These are phyloP conservation scores for Ustilago lituana DNA, from an alignment of 1,284 basidiomycete species.

Conservation along the genomic window DNA sequence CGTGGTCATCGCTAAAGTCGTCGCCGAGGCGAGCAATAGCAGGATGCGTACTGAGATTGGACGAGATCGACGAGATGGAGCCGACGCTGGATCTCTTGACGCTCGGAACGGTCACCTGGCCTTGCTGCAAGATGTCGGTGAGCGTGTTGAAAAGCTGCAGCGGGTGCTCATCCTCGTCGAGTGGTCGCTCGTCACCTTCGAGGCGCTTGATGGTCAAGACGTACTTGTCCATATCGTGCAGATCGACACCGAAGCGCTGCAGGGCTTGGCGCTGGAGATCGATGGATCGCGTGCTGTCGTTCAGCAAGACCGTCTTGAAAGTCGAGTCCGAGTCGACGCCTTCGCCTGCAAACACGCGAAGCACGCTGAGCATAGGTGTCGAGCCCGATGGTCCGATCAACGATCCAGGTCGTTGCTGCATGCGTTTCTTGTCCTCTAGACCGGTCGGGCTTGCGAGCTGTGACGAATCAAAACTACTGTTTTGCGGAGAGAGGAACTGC, in stretches of 20 bases:
- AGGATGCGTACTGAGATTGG: conserved; percentile 89
- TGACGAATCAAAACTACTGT: conserved; percentile 25
- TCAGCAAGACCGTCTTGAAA: conserved; percentile 95
- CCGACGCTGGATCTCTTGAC: conserved; percentile 92
- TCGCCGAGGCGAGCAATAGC: conserved; percentile 90
- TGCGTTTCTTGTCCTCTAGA: conserved; percentile 19
- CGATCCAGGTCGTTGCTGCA: conserved; percentile 57
- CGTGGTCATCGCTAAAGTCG: conserved; percentile 94
- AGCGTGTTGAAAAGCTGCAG: conserved; percentile 85
- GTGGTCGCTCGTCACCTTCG: conserved; percentile 79
- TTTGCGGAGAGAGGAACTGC: conserved; percentile 52
- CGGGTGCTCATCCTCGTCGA: conserved; percentile 80
- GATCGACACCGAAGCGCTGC: conserved; percentile 79
- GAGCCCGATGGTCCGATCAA: conserved; percentile 68
- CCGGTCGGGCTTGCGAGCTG: conserved; percentile 6
- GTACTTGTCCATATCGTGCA: conserved; percentile 74
- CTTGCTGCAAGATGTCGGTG: conserved; percentile 71
- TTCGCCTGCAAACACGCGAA: conserved; percentile 92
- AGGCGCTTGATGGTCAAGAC: conserved; percentile 91
- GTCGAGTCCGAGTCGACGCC: conserved; percentile 84
- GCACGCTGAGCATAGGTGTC: conserved; percentile 87
- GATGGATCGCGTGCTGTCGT: conserved; percentile 80
- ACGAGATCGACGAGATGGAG: conserved; percentile 88
- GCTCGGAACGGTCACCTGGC: conserved; percentile 72
- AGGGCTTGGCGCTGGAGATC: conserved; percentile 91